Conservation (phyloP, 306 rosid species). For the Styphnolobium japonicum region DNA sequence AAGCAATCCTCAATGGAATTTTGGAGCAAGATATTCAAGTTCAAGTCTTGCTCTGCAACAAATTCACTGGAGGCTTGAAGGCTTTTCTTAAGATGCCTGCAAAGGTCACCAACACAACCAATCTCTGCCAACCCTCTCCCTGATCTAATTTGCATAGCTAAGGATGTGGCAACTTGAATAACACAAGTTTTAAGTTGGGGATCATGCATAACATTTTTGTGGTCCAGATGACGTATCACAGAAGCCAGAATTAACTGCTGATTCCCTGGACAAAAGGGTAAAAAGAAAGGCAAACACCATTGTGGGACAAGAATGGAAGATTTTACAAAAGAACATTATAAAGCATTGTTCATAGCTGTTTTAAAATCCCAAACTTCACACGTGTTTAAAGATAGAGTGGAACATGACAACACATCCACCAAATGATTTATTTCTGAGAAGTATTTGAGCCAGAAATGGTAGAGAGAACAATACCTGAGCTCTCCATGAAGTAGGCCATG, state of each 20-base stretch:
- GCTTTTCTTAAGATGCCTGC: conserved; percentile 94
- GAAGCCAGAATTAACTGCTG: conserved; percentile 67
- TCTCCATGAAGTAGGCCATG: conserved; percentile 73
- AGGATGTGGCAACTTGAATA: conserved; percentile 74
- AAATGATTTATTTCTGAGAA: conserved; percentile 1
- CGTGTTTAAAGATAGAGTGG: neutral
- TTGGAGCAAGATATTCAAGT: conserved; percentile 70
- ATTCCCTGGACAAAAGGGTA: conserved; percentile 57
- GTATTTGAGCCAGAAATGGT: neutral
- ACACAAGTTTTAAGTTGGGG: conserved; percentile 67
- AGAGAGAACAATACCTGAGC: conserved; percentile 49
- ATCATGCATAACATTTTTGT: conserved; percentile 80
- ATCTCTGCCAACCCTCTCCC: conserved; percentile 64
- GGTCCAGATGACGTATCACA: conserved; percentile 91
- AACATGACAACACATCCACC: neutral
- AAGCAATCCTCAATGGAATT: conserved; percentile 87
- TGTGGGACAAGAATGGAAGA: neutral
- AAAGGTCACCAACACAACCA: conserved; percentile 87
- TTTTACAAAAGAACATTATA: neutral
- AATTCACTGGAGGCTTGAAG: conserved; percentile 58
- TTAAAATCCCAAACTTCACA: neutral
- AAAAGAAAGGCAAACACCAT: neutral
- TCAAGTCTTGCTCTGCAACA: conserved; percentile 76
- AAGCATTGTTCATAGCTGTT: neutral
- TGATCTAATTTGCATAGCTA: conserved; percentile 79